phyloP scores from a whole-genome alignment of 2,329 filamentous ascomycete species.

The Microdochium trichocladiopsis region DNA sequence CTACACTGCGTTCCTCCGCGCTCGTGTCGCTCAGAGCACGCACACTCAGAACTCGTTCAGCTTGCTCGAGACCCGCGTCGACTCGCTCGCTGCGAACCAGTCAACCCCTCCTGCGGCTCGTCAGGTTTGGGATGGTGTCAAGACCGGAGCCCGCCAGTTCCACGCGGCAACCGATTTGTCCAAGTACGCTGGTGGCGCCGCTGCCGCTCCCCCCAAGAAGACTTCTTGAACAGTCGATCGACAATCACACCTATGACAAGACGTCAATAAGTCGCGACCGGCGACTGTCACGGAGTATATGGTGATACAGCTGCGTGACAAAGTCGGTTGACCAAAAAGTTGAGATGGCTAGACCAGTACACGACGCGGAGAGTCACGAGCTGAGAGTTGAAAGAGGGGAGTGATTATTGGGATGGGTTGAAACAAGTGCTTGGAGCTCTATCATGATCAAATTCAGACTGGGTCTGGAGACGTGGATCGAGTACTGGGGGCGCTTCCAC shows the following conservation, averaged over 20 bases:
- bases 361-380: too few relatives aligned
- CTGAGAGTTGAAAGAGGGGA: too few relatives aligned
- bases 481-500: too few relatives aligned
- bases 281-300: conserved; percentile 1
- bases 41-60: conserved; percentile 84
- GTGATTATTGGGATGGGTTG: too few relatives aligned
- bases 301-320: background rate
- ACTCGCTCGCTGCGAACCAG: conserved; percentile 79
- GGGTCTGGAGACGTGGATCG: too few relatives aligned
- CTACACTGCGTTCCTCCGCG: conserved; percentile 90
- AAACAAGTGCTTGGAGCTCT: too few relatives aligned
- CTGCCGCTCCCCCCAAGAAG: conserved; percentile 52
- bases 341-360: background rate
- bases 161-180: conserved; percentile 73
- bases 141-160: conserved; percentile 65
- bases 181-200: conserved; percentile 58
- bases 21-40: conserved; percentile 80
- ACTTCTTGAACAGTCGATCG: conserved; percentile 36
- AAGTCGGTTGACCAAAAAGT: background rate
- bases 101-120: conserved; percentile 74
- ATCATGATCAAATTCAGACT: too few relatives aligned
- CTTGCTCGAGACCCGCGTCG: conserved; percentile 66
- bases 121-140: conserved; percentile 74
- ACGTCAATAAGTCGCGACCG: background rate
- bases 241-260: too few relatives aligned